Percentiles rank a stretch among this genome's conserved stretches.
Conservation (phyloP, 1,284 basidiomycete genomes). For the Chalciporus sp. region DNA sequence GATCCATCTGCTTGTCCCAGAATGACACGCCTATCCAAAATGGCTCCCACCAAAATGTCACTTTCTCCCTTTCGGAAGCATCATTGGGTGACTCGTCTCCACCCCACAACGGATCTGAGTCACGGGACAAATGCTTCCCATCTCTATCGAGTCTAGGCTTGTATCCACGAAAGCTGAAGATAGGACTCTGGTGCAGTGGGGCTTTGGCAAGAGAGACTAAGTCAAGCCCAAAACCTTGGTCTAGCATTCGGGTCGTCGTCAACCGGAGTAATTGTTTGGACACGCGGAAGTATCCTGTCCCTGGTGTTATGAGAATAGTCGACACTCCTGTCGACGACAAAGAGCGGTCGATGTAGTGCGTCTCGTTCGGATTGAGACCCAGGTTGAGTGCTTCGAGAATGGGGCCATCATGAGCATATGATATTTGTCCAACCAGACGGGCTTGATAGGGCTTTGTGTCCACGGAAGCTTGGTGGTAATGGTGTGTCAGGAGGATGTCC, state of each 20-base stretch:
- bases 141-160: conserved; percentile 53
- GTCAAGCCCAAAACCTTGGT: conserved; percentile 91
- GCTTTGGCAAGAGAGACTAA: conserved; percentile 91
- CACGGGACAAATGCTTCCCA: conserved; percentile 49
- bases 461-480: conserved; percentile 70
- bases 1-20: conserved; percentile 85
- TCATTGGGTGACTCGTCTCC: conserved; percentile 55
- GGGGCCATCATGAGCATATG: conserved; percentile 92
- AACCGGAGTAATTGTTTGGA: conserved; percentile 88
- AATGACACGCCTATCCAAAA: conserved; percentile 83
- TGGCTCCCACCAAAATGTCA: conserved; percentile 83
- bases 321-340: conserved; percentile 89
- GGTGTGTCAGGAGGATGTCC: conserved; percentile 85
- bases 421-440: conserved; percentile 76
- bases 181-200: conserved; percentile 89
- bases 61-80: conserved; percentile 43
- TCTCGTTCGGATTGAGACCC: conserved; percentile 90
- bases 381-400: conserved; percentile 94
- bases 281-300: conserved; percentile 93
- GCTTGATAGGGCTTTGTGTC: conserved; percentile 55
- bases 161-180: conserved; percentile 78
- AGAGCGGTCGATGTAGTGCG: conserved; percentile 95
- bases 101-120: conserved; percentile 81
- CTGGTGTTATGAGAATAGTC: conserved; percentile 89
- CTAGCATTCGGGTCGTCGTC: conserved; percentile 94